A percentile compares a stretch with the other conserved stretches of the same genome.
phyloP scores from a whole-genome alignment of 2,329 filamentous ascomycete species.

The Alternaria hordeiaustralica region DNA sequence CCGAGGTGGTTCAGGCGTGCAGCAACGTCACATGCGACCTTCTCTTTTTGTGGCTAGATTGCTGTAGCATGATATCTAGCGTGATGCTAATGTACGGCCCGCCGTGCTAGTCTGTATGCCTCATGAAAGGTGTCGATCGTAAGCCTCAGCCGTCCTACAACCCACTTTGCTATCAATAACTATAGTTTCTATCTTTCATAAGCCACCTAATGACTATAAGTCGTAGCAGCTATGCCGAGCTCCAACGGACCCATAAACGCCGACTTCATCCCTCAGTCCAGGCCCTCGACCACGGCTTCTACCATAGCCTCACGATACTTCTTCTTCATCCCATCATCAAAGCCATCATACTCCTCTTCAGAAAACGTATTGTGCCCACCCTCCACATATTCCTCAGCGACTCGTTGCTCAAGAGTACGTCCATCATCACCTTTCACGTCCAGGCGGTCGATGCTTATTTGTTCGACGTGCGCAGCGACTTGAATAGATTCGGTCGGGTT shows the following conservation, averaged over 20 bases:
- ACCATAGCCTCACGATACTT: background rate
- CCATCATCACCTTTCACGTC: background rate
- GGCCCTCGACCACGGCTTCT: background rate
- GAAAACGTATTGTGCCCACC: background rate
- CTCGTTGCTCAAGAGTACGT: background rate
- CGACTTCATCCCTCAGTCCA: background rate
- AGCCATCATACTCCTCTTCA: background rate
- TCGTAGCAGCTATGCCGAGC: background rate
- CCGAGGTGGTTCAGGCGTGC: background rate
- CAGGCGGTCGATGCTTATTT: background rate
- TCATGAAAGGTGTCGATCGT: background rate
- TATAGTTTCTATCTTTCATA: background rate
- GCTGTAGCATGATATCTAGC: background rate
- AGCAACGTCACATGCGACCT: background rate
- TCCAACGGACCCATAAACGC: background rate
- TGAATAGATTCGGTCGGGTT: background rate
- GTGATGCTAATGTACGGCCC: background rate
- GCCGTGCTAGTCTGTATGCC: background rate
- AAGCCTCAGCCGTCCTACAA: background rate
- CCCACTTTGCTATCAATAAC: background rate
- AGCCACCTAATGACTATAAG: background rate
- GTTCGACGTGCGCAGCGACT: background rate
- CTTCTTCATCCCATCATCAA: background rate
- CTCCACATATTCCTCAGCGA: background rate
- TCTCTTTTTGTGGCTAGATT: background rate